Percentiles rank a stretch among this genome's conserved stretches.
These are phyloP conservation scores for Pisolithus orientalis DNA, from an alignment of 768 basidiomycete genomes.

Conservation along the genomic window DNA sequence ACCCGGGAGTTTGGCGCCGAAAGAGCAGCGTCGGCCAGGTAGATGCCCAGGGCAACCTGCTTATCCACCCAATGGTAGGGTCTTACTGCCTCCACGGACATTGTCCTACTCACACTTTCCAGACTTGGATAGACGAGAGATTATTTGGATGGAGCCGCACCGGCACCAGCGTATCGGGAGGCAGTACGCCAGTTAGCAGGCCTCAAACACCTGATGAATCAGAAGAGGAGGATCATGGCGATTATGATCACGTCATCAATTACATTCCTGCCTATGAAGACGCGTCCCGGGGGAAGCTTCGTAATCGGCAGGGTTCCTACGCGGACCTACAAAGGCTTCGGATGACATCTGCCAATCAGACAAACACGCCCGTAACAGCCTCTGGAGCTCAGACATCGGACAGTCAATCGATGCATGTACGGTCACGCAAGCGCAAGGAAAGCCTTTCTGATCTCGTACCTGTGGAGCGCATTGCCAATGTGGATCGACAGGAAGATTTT, in stretches of 20 bases:
- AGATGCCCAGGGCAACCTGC: slow-evolving; percentile 78
- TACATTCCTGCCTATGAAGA: slow-evolving; percentile 52
- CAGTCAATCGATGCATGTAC: slow-evolving; percentile 39
- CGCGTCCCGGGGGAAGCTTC: slow-evolving; percentile 35
- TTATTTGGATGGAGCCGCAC: slow-evolving; percentile 89
- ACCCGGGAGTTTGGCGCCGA: slow-evolving; percentile 69
- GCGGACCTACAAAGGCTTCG: slow-evolving; percentile 76
- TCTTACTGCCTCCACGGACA: slow-evolving; percentile 5
- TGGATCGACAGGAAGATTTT: slow-evolving; percentile 55
- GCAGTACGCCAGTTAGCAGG: slow-evolving; percentile 46
- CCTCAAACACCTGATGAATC: slow-evolving; percentile 68
- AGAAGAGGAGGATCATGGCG: slow-evolving; percentile 84
- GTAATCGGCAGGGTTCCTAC: slow-evolving; percentile 67
- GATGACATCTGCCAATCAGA: slow-evolving; percentile 21
- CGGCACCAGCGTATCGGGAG: slow-evolving; percentile 88
- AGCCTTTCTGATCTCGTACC: slow-evolving; percentile 62
- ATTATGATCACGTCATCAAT: slow-evolving; percentile 85
- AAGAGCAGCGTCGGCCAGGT: slow-evolving; percentile 78
- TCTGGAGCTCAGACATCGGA: slow-evolving; percentile 20
- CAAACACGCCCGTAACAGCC: slow-evolving; percentile 6
- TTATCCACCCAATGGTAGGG: slow-evolving; percentile 82
- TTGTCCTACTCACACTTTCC: slow-evolving; percentile 4
- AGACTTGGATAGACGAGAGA: slow-evolving; percentile 89
- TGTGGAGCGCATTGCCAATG: slow-evolving; percentile 55
- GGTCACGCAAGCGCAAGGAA: slow-evolving; percentile 49